Evolutionary conservation across 495 filamentous ascomycete species (phyloP).

Genomic region (Penicillium cataractarum): DNA sequence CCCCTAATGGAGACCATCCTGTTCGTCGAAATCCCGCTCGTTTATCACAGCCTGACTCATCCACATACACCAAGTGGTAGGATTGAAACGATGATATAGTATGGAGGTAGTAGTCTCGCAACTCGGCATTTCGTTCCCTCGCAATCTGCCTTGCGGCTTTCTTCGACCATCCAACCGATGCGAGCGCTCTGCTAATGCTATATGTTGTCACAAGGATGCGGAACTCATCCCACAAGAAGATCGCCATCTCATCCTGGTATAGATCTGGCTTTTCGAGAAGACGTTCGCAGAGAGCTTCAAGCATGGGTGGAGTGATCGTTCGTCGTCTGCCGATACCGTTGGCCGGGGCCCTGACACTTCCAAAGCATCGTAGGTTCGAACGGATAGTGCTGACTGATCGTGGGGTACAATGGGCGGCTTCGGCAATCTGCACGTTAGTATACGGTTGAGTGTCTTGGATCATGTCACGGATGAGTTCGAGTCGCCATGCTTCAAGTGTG

Average conservation of each 20-base stretch:
- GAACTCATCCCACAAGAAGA: constrained; percentile 6
- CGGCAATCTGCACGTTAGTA: constrained; percentile 30
- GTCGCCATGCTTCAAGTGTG: constrained; percentile 11
- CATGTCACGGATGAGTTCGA: constrained; percentile 22
- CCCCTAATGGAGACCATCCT: constrained; percentile 34
- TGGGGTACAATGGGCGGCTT: constrained; percentile 27
- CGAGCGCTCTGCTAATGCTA: constrained; percentile 25
- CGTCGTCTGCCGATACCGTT: constrained; percentile 25
- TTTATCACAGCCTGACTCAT: constrained; percentile 31
- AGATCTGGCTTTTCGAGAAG: constrained; percentile 26
- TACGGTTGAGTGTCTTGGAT: constrained; percentile 13
- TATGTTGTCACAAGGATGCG: constrained; percentile 1
- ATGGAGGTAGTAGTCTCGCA: constrained; percentile 39
- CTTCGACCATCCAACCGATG: constrained; percentile 30
- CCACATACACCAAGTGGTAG: constrained; percentile 14
- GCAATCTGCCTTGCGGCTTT: constrained; percentile 34
- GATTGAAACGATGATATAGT: constrained; percentile 32
- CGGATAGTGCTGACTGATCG: constrained; percentile 26
- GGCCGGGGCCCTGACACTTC: constrained; percentile 25
- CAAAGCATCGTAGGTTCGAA: constrained; percentile 32
- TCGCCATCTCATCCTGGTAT: constrained; percentile 31
- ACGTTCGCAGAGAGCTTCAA: constrained; percentile 32
- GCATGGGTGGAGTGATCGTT: constrained; percentile 32
- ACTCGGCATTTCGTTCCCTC: constrained; percentile 34
- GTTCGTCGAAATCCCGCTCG: constrained; percentile 28